These are phyloP conservation scores for Pelargonium myrrhifolium DNA, from an alignment of 441 rosid genomes.

Conservation along the genomic window DNA sequence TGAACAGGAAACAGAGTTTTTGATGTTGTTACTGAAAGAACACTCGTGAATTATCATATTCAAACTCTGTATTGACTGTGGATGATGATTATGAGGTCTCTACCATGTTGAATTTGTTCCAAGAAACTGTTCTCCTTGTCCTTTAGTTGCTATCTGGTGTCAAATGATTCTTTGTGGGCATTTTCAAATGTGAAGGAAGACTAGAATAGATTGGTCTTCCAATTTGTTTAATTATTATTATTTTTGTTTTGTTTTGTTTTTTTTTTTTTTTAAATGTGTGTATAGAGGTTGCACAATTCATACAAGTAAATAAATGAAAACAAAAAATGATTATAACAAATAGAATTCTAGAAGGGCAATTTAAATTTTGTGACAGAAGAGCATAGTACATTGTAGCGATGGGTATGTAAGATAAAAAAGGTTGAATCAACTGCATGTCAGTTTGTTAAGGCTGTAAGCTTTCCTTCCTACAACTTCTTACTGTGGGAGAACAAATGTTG, in stretches of 20 bases:
- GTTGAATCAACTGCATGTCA: not conserved
- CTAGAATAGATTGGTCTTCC: not conserved
- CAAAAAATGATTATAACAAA: too few relatives aligned
- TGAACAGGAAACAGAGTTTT: too few relatives aligned
- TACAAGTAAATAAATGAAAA: too few relatives aligned
- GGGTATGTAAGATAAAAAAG: not conserved
- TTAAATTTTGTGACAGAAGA: too few relatives aligned
- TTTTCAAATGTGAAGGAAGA: not conserved
- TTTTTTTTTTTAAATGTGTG: too few relatives aligned
- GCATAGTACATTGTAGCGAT: too few relatives aligned
- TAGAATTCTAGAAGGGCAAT: too few relatives aligned
- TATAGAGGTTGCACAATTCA: too few relatives aligned
- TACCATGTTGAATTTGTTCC: not conserved
- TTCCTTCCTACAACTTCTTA: not conserved
- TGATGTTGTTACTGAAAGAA: not conserved
- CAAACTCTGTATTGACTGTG: not conserved
- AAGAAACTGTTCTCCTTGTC: not conserved
- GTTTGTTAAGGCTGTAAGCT: not conserved
- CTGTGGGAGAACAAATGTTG: not conserved
- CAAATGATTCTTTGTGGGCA: not conserved
- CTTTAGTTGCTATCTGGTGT: not conserved
- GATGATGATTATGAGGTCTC: not conserved
- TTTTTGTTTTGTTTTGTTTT: not conserved
- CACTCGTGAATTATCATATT: not conserved
- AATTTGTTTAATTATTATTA: not conserved